Evolutionary conservation across 371 early-diverging fungal genomes (phyloP).

Genomic region (Actinomortierella ambigua): DNA sequence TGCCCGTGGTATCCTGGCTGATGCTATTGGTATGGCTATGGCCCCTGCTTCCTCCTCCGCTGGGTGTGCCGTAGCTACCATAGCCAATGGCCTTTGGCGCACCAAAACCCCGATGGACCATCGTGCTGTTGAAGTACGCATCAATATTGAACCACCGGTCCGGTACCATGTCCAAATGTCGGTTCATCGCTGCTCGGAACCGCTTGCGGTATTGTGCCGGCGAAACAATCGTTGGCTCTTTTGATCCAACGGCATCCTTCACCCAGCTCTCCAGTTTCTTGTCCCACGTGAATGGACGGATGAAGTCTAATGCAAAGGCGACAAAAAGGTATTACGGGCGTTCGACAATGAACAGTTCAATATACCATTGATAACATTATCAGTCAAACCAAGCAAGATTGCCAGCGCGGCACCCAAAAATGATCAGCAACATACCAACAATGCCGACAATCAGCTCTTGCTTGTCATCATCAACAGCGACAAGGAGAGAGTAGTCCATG

Average conservation of each 20-base stretch:
- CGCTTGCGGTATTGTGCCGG: conserved; percentile 92
- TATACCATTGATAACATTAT: too few species aligned
- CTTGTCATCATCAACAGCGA: conserved; percentile 84
- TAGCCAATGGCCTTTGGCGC: too few species aligned
- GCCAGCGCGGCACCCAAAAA: not conserved
- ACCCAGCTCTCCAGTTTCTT: conserved; percentile 95
- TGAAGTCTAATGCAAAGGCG: too few species aligned
- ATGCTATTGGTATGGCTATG: too few species aligned
- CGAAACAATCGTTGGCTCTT: conserved; percentile 92
- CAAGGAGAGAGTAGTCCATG: conserved; percentile 95
- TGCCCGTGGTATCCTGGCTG: too few species aligned
- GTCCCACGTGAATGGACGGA: conserved; percentile 96
- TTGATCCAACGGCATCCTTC: conserved; percentile 89
- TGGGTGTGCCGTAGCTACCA: too few species aligned
- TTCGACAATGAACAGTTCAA: too few species aligned
- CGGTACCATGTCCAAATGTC: conserved; percentile 45
- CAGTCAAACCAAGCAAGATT: too few species aligned
- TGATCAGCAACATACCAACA: conserved; percentile 65
- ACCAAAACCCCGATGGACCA: conserved; percentile 24
- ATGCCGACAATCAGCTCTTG: conserved; percentile 91
- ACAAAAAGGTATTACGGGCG: too few species aligned
- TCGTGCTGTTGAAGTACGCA: conserved; percentile 10
- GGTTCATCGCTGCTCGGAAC: conserved; percentile 87
- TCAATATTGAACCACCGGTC: conserved; percentile 45
- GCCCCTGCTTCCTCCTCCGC: too few species aligned